Evolutionary conservation across 2,329 filamentous ascomycete species (phyloP).

Genomic region (Lithohypha guttulata): DNA sequence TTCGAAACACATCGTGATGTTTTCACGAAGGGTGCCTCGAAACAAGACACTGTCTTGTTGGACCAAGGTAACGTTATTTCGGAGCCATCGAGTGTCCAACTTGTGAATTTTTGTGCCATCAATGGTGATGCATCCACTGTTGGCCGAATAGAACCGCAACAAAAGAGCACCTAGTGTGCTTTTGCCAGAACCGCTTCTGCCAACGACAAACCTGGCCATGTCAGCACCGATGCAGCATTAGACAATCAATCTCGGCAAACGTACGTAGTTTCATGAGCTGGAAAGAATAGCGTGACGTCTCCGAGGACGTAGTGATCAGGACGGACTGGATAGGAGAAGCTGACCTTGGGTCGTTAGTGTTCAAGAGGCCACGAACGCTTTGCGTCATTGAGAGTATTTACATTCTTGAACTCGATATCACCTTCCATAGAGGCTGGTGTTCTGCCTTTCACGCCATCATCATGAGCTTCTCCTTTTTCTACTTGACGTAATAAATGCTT

Average conservation of each 20-base stretch:
- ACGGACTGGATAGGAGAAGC: conserved; percentile 69
- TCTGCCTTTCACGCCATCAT: conserved; percentile 22
- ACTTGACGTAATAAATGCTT: conserved; percentile 34
- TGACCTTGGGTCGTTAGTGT: conserved; percentile 46
- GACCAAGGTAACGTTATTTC: conserved; percentile 65
- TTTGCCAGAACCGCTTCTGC: conserved; percentile 82
- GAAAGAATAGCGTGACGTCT: conserved; percentile 57
- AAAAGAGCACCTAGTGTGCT: conserved; percentile 77
- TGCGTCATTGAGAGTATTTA: conserved; percentile 35
- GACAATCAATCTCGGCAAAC: too few species aligned
- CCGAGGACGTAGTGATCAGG: conserved; percentile 49
- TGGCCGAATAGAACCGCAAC: conserved; percentile 62
- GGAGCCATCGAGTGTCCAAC: conserved; percentile 61
- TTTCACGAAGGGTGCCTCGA: conserved; percentile 65
- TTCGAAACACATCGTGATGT: conserved; percentile 61
- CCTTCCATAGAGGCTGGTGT: conserved; percentile 45
- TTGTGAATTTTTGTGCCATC: conserved; percentile 53
- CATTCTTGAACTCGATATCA: conserved; percentile 58
- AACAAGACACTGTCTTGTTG: conserved; percentile 77
- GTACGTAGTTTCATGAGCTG: conserved; percentile 54
- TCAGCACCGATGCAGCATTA: neutral
- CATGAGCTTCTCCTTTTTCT: conserved; percentile 20
- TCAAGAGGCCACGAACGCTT: neutral
- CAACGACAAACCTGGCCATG: conserved; percentile 55
- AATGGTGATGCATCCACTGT: conserved; percentile 54